Percentiles rank a stretch among this genome's conserved stretches.
Conservation (phyloP, 139 green algal genomes). For the Chlamydomonas sphaeroides region DNA sequence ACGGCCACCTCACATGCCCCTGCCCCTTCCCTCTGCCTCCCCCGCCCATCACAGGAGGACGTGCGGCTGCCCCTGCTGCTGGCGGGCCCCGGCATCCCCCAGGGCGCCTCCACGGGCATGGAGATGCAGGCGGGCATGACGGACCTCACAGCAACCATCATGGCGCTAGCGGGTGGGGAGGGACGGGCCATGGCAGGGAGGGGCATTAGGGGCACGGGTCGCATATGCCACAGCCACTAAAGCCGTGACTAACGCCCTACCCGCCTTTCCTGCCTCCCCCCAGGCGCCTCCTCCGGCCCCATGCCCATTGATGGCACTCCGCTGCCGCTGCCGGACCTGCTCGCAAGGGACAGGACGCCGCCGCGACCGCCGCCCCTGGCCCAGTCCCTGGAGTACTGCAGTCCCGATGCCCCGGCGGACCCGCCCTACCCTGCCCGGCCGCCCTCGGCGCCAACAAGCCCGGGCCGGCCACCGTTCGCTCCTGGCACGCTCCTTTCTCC, state of each 20-base stretch:
- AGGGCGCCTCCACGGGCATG: neutral
- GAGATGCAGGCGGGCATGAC: constrained; percentile 33
- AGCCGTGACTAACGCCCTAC: too few relatives aligned
- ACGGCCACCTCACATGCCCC: constrained; percentile 1
- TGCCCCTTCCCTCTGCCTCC: neutral
- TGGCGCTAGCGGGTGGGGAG: constrained; percentile 22
- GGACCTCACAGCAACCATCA: constrained; percentile 31
- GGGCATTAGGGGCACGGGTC: too few relatives aligned
- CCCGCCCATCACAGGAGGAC: constrained; percentile 25
- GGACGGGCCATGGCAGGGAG: too few relatives aligned
- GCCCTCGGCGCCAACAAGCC: too few relatives aligned
- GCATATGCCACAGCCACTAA: too few relatives aligned
- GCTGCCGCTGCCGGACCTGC: neutral
- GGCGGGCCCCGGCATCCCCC: constrained; percentile 22
- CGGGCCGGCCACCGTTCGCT: too few relatives aligned
- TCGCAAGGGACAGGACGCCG: neutral
- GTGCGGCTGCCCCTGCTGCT: constrained; percentile 42
- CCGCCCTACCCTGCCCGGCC: too few relatives aligned
- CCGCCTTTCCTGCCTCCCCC: neutral
- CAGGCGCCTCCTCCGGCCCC: neutral
- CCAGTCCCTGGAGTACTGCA: too few relatives aligned
- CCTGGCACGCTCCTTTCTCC: too few relatives aligned
- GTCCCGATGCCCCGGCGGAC: too few relatives aligned
- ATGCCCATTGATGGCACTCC: neutral
- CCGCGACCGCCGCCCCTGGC: neutral